phyloP scores from a whole-genome alignment of 352 stramenopile species.

The Phytophthora agathidicida region DNA sequence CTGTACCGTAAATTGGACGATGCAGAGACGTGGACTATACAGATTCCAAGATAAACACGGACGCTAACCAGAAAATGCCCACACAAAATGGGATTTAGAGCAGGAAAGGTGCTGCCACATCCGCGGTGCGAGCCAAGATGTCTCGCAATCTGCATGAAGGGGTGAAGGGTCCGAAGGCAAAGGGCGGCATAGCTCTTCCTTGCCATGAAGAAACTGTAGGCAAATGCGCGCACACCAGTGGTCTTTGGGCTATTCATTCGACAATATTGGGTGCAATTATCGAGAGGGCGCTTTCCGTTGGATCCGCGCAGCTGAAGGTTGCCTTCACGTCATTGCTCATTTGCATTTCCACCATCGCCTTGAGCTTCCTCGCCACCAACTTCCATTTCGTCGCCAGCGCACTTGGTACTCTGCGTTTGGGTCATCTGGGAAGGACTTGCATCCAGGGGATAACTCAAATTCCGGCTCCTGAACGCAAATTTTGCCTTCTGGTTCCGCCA shows the following conservation, averaged over 20 bases:
- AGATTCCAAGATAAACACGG: slow-evolving; percentile 9
- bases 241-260: no score
- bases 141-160: no score
- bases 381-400: slow-evolving; percentile 17
- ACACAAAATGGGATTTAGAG: no score
- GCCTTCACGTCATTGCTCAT: no score
- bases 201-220: no score
- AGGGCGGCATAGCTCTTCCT: no score
- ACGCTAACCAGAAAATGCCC: not conserved
- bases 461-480: slow-evolving; percentile 14
- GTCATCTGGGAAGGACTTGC: no score
- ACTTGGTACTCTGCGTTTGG: slow-evolving; percentile 17
- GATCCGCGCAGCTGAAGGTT: slow-evolving; percentile 11
- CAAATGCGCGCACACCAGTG: no score
- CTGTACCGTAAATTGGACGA: slow-evolving; percentile 9
- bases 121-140: not conserved
- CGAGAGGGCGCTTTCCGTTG: slow-evolving; percentile 13
- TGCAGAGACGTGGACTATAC: slow-evolving; percentile 18
- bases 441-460: no score
- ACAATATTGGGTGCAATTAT: slow-evolving; percentile 11
- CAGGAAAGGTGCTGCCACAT: no score
- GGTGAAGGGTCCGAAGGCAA: no score
- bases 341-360: slow-evolving; percentile 20
- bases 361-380: not conserved
- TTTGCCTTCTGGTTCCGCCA: not conserved